Base-by-base conservation (phyloP, 192 early-diverging fungal genomes). In the Spizellomyces sp. region DNA sequence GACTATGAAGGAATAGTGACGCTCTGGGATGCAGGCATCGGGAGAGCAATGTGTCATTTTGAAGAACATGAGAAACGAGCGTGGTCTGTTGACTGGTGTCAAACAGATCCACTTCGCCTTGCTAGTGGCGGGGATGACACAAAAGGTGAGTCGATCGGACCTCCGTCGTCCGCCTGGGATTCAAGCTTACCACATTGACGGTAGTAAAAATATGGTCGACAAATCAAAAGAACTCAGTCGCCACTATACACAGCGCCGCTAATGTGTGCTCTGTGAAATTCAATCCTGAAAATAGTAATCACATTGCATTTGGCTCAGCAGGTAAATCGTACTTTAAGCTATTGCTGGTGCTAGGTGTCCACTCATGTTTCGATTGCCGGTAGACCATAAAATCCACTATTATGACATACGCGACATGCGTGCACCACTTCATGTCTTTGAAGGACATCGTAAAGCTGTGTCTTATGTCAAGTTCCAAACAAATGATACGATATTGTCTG, bases 241-340 rank as follows among this genome's bases (percentile, higher is more conserved):
- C 83, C 63, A 96, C 93, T 0, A 89, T 98, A 55, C 90, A 93
- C 68, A 87, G 88, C 77, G 88, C 89, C 58, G 93, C 92, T 22
- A 96, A 95, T 78, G 88, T 96, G 15, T 97, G 94, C 78, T 95
- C 94, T 58, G 96, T 95, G 50, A 92, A 93, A 62, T 98, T 95
- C 81, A 93, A 94, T 62, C 96, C 95, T 8, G 71, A 81, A 45
- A 82, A 81, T 43, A 84, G 81, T 59, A 80, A 95, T 67, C 83
- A 93, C 21, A 65, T 97, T 42, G 91, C 90, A 5, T 91, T 96
- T 85, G 96, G 94, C 45, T 93, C 93, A 47, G 94, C 95, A 58
- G 89, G 89, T 90, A 61, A 45, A 41, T 21, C 2, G 14, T 60
- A 9, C 4, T 56, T 7, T n/a, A 56, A 10, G 36, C 15, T 61